Base-by-base conservation (phyloP, 192 early-diverging fungal species). In the Mortierella hygrophila region DNA sequence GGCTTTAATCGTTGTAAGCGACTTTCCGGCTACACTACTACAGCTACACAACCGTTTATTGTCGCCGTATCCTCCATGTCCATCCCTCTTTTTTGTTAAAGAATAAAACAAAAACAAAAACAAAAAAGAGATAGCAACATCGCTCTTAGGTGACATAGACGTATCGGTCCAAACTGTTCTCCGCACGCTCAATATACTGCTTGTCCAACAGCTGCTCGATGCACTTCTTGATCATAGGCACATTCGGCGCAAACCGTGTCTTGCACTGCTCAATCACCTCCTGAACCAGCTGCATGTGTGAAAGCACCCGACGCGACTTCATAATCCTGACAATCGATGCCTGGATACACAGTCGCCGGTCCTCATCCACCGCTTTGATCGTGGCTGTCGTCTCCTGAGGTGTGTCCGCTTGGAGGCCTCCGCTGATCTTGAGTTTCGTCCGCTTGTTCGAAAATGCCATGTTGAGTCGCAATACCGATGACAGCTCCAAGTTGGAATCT, bases 301-400 rank as follows among this genome's bases (percentile, higher is more conserved):
- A 81, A 57, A 96, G 68, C 29, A 91, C 83, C 76, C 94, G 88
- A 10, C 95, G 91, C 0, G 96, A 90, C 87, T 97, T 97, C 94
- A 97, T 96, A 29, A 97, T 92, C 29, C 97, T 92, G 1, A 97
- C 97, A 90, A 97, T 96, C 32, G 93, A 90, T n/a, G 97, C 97
- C 90, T 97, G 93, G 11, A 97, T 74, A 75, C 92, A 96, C 42
- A 97, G 86, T 78, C 91, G 91, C 16, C 96, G 86, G 79, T 97
- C 96, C 71, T 96, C 94, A 65, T 97, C 95, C 7, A 97, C 93
- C 8, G 94, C 92, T 73, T 90, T 86, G n/a, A 86, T 72, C 52
- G 84, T 86, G 15, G 90, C 88, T 41, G 89, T 90, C 21, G 83
- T 92, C 83, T 96, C 95, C 55, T 93, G 87, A 21, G 88, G 91